Conservation (phyloP, 108 stramenopile species). For the Hondaea fermentalgiana region DNA sequence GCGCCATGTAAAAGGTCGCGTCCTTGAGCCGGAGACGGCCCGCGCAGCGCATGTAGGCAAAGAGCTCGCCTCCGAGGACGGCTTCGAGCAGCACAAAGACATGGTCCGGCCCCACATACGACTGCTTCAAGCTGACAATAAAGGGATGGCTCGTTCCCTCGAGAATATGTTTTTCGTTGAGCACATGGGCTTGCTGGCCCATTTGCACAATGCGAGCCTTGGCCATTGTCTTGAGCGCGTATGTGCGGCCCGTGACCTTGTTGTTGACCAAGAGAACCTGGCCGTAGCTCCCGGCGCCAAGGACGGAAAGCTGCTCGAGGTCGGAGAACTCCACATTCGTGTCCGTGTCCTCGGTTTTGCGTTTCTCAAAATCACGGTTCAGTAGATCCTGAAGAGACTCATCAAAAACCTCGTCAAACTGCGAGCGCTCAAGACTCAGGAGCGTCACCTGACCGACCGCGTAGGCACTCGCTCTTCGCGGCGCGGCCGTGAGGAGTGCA, state of each 20-base stretch:
- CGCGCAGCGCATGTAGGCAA: slow-evolving; percentile 12
- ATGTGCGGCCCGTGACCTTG: slow-evolving; percentile 54
- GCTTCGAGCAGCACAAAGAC: slow-evolving; percentile 30
- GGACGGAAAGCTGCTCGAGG: slow-evolving; percentile 69
- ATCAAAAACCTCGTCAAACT: slow-evolving; percentile 41
- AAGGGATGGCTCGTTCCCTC: slow-evolving; percentile 27
- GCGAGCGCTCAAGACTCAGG: slow-evolving; percentile 31
- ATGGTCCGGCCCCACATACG: not conserved
- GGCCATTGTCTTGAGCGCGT: slow-evolving; percentile 81
- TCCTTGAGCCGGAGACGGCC: not conserved
- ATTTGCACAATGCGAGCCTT: slow-evolving; percentile 68
- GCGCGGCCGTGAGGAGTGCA: slow-evolving; percentile 51
- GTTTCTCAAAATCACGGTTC: not conserved
- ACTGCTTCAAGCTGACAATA: slow-evolving; percentile 24
- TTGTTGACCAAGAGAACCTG: slow-evolving; percentile 95
- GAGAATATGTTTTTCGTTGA: slow-evolving; percentile 79
- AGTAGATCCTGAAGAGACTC: not conserved
- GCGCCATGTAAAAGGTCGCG: slow-evolving; percentile 23
- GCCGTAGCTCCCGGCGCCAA: slow-evolving; percentile 98
- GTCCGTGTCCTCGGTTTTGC: not conserved
- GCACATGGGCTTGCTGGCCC: slow-evolving; percentile 78
- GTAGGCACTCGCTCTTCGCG: slow-evolving; percentile 46
- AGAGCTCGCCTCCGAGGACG: slow-evolving; percentile 31
- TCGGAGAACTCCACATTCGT: not conserved
- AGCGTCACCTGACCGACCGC: slow-evolving; percentile 28